These are phyloP conservation scores for Chlamydomonas incerta DNA, from an alignment of 139 green algal species.

Conservation along the genomic window DNA sequence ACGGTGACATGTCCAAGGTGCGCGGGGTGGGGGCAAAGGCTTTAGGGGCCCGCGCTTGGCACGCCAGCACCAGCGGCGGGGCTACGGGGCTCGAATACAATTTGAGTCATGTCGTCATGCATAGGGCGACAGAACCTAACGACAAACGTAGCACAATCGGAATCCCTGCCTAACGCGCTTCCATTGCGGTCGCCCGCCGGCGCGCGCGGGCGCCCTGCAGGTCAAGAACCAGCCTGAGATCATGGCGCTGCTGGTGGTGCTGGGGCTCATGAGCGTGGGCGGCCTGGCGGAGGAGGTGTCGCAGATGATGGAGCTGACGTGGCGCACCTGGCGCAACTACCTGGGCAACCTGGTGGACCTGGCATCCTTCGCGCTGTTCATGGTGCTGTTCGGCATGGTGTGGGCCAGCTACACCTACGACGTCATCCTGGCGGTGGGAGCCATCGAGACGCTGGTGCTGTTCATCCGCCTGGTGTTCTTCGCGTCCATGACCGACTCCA, in stretches of 20 bases:
- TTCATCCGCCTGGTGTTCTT: constrained; percentile 46
- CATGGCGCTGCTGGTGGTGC: constrained; percentile 25
- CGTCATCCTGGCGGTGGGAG: constrained; percentile 25
- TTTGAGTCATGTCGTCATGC: too few relatives aligned
- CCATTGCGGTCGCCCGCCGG: too few relatives aligned
- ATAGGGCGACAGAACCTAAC: too few relatives aligned
- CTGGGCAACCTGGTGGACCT: constrained; percentile 44
- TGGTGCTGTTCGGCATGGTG: constrained; percentile 38
- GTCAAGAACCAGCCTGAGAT: background rate
- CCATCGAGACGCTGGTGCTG: constrained; percentile 37
- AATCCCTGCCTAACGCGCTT: too few relatives aligned
- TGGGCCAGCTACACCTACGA: constrained; percentile 10
- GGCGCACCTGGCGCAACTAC: constrained; percentile 43
- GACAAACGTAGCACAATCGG: too few relatives aligned
- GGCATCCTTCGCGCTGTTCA: constrained; percentile 34
- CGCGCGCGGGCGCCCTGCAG: too few relatives aligned
- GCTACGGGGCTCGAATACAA: too few relatives aligned
- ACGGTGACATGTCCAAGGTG: constrained; percentile 2
- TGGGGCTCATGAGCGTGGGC: constrained; percentile 35
- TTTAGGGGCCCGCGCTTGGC: too few relatives aligned
- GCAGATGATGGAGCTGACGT: constrained; percentile 45
- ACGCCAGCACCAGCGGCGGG: too few relatives aligned
- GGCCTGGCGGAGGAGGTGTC: constrained; percentile 23
- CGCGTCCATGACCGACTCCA: constrained; percentile 45
- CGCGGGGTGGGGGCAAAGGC: background rate